phyloP scores from a whole-genome alignment of 805 yeast genomes.

The Candida insectalens region DNA sequence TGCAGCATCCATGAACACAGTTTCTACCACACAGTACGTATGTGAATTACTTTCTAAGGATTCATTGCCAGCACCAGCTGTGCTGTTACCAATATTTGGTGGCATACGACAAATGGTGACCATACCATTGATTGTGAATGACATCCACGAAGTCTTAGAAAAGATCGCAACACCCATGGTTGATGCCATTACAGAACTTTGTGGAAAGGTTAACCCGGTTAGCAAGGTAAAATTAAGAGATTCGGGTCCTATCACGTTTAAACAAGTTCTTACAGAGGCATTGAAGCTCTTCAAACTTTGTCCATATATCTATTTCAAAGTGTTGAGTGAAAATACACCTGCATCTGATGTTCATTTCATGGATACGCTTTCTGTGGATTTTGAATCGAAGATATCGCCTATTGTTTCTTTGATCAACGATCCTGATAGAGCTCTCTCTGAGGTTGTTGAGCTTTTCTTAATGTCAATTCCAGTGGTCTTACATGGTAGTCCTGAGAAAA shows the following conservation, averaged over 20 bases:
- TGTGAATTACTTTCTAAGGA: conserved; percentile 13
- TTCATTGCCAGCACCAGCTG: not conserved
- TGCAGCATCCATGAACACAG: not conserved
- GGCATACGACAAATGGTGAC: no score
- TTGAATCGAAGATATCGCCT: conserved; percentile 11
- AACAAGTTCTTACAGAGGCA: not conserved
- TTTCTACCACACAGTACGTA: conserved; percentile 11
- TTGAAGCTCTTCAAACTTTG: not conserved
- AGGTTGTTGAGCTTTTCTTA: conserved; percentile 26
- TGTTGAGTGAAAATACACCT: not conserved
- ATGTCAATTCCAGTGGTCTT: no score
- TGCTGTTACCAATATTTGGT: no score
- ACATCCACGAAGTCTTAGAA: no score
- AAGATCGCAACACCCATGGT: no score
- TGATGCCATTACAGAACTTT: no score
- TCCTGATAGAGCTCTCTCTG: conserved; percentile 24
- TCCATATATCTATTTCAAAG: not conserved
- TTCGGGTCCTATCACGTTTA: not conserved
- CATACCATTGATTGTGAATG: no score
- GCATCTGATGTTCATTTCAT: no score
- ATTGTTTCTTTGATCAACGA: conserved; percentile 29
- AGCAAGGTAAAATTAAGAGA: no score
- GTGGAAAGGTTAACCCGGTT: no score
- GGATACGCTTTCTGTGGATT: not conserved
- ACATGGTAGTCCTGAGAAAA: conserved; percentile 23